Conservation (phyloP, 108 stramenopile genomes). For the Cyclotella atomus region DNA sequence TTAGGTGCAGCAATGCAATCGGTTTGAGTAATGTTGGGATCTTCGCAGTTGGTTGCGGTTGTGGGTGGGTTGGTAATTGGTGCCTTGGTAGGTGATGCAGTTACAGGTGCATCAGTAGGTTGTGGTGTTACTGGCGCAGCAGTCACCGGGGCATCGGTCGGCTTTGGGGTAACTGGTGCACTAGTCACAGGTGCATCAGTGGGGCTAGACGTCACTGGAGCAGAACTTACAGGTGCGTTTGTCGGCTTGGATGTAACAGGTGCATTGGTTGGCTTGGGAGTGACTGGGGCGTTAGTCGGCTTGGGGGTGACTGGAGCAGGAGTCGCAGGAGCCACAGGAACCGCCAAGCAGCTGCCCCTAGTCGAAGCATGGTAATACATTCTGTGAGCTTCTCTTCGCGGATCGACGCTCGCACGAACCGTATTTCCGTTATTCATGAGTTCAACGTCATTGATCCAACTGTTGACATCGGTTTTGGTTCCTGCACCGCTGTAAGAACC, state of each 20-base stretch:
- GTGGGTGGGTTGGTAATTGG: neutral
- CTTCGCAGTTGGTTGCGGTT: neutral
- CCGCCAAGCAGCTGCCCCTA: neutral
- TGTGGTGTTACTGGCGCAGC: neutral
- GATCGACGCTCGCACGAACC: slow-evolving; percentile 1
- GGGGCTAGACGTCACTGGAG: neutral
- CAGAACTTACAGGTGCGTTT: neutral
- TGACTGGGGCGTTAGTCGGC: neutral
- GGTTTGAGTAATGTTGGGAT: neutral
- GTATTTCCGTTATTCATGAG: slow-evolving; percentile 1
- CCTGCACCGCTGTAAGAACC: slow-evolving; percentile 2
- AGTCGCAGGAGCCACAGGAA: neutral
- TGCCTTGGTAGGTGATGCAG: neutral
- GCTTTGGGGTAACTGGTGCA: neutral
- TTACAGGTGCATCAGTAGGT: neutral
- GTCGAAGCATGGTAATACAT: slow-evolving; percentile 17
- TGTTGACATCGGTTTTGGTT: neutral
- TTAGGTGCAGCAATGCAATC: neutral
- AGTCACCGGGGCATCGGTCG: neutral
- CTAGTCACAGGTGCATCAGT: neutral
- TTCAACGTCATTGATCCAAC: neutral
- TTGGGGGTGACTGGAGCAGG: neutral
- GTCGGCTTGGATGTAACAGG: neutral
- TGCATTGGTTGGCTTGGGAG: too few relatives aligned
- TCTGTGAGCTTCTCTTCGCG: slow-evolving; percentile 1